A percentile compares a stretch with the other conserved stretches of the same genome.
phyloP scores from a whole-genome alignment of 2,329 filamentous ascomycete genomes.

The Calonectria pseudoreteaudii region DNA sequence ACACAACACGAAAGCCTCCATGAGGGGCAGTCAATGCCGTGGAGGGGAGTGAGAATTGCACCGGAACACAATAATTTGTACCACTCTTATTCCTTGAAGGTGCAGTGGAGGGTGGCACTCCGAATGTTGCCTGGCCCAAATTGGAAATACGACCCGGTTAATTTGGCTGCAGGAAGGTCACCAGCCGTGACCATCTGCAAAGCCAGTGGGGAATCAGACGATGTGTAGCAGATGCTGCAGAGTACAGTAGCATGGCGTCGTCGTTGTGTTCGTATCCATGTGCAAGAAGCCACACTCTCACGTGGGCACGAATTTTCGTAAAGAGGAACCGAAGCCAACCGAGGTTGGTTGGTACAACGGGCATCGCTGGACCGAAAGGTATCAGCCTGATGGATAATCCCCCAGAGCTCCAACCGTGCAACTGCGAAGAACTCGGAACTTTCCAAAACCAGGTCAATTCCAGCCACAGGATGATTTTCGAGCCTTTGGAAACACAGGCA shows the following conservation, averaged over 20 bases:
- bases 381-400: not conserved
- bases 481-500: too few species aligned
- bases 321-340: not conserved
- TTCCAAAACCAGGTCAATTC: not conserved
- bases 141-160: constrained; percentile 4
- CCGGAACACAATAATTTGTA: not conserved
- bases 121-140: not conserved
- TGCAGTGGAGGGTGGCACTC: not conserved
- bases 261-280: not conserved
- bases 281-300: not conserved
- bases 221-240: not conserved
- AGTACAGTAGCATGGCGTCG: not conserved
- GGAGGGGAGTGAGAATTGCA: not conserved
- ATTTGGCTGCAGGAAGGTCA: not conserved
- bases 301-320: not conserved
- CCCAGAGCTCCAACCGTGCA: not conserved
- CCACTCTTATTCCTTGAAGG: not conserved
- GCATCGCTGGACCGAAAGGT: not conserved
- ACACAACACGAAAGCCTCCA: not conserved
- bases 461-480: not conserved
- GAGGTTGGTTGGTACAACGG: not conserved
- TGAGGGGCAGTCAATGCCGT: not conserved
- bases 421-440: not conserved
- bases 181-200: not conserved
- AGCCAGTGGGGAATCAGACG: constrained; percentile 3